Evolutionary conservation across 495 filamentous ascomycete genomes (phyloP).

Genomic region (Xanthoparmelia taractica): DNA sequence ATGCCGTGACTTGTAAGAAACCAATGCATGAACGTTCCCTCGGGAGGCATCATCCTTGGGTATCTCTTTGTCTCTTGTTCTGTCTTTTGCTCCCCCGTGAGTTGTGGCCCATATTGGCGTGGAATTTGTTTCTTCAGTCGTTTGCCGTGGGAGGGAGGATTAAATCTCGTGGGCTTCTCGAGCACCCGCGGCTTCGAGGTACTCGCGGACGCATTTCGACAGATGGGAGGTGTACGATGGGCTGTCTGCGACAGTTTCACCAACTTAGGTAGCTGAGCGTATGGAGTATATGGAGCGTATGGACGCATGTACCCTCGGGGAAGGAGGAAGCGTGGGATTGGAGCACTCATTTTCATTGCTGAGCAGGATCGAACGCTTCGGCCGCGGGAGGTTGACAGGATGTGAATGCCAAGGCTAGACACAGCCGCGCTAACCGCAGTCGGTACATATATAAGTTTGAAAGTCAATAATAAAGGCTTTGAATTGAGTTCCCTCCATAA

Average conservation of each 20-base stretch:
- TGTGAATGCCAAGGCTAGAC: not conserved
- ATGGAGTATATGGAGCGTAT: no score
- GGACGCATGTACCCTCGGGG: conserved; percentile 1
- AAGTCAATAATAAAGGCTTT: no score
- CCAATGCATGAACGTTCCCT: conserved; percentile 65
- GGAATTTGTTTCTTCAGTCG: conserved; percentile 41
- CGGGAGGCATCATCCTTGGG: conserved; percentile 71
- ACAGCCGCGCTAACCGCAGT: not conserved
- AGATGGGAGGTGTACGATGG: not conserved
- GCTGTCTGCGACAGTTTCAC: not conserved
- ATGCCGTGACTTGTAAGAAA: conserved; percentile 65
- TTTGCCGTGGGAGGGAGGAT: conserved; percentile 73
- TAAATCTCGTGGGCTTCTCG: conserved; percentile 73
- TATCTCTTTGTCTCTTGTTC: conserved; percentile 60
- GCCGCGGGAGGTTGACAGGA: not conserved
- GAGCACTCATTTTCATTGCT: not conserved
- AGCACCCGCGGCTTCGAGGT: conserved; percentile 52
- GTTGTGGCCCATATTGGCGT: conserved; percentile 55
- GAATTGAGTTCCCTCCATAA: no score
- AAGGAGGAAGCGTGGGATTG: conserved; percentile 12
- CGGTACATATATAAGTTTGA: no score
- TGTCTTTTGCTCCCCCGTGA: conserved; percentile 50
- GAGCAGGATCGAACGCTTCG: not conserved
- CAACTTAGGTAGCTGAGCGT: not conserved
- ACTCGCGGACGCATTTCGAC: conserved; percentile 19